These are phyloP conservation scores for Verticillium isaacii DNA, from an alignment of 2,329 filamentous ascomycete genomes.

Conservation along the genomic window DNA sequence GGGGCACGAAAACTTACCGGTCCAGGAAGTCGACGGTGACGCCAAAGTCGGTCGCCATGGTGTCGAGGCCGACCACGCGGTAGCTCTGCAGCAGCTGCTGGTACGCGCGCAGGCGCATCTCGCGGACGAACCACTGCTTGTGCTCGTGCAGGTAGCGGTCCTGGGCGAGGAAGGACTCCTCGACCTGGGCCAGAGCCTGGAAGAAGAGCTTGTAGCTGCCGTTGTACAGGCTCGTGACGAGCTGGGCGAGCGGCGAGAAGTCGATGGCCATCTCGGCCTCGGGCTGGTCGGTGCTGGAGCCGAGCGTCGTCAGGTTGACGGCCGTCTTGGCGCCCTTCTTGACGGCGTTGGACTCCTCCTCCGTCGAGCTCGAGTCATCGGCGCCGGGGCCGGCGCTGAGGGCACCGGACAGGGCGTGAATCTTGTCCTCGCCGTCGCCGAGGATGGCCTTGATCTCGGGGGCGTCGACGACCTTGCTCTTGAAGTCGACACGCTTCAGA, in stretches of 20 bases:
- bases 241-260: slow-evolving; percentile 79
- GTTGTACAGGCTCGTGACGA: slow-evolving; percentile 88
- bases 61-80: slow-evolving; percentile 90
- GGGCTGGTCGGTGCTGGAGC: slow-evolving; percentile 62
- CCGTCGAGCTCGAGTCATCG: slow-evolving; percentile 72
- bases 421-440: slow-evolving; percentile 81
- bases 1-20: slow-evolving; percentile 53
- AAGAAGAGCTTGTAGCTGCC: slow-evolving; percentile 96
- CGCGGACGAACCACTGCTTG: slow-evolving; percentile 93
- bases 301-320: slow-evolving; percentile 85
- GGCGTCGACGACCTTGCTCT: slow-evolving; percentile 96
- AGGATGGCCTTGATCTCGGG: slow-evolving; percentile 98
- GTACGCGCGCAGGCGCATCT: slow-evolving; percentile 96
- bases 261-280: slow-evolving; percentile 80
- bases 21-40: slow-evolving; percentile 96
- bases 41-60: slow-evolving; percentile 96
- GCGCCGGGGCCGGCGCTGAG: slow-evolving; percentile 76
- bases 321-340: slow-evolving; percentile 49
- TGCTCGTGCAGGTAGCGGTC: slow-evolving; percentile 96
- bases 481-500: slow-evolving; percentile 96
- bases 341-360: slow-evolving; percentile 46
- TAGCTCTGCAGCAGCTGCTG: slow-evolving; percentile 97
- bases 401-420: slow-evolving; percentile 75
- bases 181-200: slow-evolving; percentile 78
- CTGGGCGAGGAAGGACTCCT: slow-evolving; percentile 89